phyloP scores from a whole-genome alignment of 23 red algal genomes.

The Gracilaria vermiculophylla region DNA sequence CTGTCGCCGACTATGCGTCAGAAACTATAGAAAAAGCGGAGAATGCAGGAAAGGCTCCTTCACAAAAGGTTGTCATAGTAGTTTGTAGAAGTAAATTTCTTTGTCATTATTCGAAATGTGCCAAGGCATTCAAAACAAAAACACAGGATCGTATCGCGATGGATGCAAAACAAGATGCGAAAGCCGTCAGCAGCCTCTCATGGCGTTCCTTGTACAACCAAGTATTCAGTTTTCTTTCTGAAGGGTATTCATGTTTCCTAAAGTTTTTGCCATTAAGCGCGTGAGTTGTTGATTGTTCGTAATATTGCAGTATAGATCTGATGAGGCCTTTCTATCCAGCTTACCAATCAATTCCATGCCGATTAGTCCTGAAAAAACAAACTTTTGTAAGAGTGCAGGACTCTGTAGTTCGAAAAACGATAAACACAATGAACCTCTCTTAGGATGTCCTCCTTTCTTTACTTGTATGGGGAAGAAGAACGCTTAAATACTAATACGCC shows the following conservation, averaged over 20 bases:
- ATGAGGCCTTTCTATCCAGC: slow-evolving; percentile 14
- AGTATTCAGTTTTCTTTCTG: slow-evolving; percentile 18
- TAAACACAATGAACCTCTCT: no score
- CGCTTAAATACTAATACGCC: no score
- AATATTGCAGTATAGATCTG: slow-evolving; percentile 1
- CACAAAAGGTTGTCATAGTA: slow-evolving; percentile 26
- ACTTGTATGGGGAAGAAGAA: no score
- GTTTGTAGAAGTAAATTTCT: slow-evolving; percentile 17
- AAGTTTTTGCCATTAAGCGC: slow-evolving; percentile 20
- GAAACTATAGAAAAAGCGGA: slow-evolving; percentile 40
- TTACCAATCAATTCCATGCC: slow-evolving; percentile 29
- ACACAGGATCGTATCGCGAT: slow-evolving; percentile 13
- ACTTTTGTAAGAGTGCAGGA: no score
- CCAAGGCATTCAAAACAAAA: slow-evolving; percentile 24
- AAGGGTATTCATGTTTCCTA: slow-evolving; percentile 25
- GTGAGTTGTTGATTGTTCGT: neutral
- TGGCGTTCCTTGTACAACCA: slow-evolving; percentile 40
- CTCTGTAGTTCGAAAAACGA: no score
- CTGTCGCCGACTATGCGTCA: slow-evolving; percentile 15
- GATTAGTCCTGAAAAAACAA: slow-evolving; percentile 9
- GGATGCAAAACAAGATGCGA: slow-evolving; percentile 47
- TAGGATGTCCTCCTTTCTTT: no score
- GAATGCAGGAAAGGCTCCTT: slow-evolving; percentile 34
- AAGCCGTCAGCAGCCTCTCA: slow-evolving; percentile 46
- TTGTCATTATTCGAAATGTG: slow-evolving; percentile 12